Evolutionary conservation across 345 rosid species (phyloP).

Genomic region (Acer campestre): DNA sequence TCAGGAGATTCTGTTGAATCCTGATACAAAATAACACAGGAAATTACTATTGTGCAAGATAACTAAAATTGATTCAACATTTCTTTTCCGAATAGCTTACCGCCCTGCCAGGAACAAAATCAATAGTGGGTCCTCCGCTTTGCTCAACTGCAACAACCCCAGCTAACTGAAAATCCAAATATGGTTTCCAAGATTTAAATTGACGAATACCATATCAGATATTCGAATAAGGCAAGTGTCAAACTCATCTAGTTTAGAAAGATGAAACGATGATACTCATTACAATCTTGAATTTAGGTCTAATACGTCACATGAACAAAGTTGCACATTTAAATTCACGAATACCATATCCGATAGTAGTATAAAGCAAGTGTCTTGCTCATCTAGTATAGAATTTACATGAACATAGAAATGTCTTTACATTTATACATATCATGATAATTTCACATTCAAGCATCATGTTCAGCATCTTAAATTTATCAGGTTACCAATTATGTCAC

Average conservation of each 20-base stretch:
- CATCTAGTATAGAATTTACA: too few species aligned
- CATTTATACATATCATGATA: neutral
- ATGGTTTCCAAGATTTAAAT: neutral
- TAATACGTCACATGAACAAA: too few species aligned
- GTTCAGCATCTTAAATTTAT: too few species aligned
- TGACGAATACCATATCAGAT: neutral
- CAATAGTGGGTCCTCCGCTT: conserved; percentile 75
- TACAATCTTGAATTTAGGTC: neutral
- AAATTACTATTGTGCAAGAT: neutral
- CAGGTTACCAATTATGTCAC: neutral
- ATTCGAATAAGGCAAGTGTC: neutral
- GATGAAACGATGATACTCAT: neutral
- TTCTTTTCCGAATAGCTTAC: conserved; percentile 30
- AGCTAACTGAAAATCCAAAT: conserved; percentile 57
- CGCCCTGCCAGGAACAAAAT: conserved; percentile 78
- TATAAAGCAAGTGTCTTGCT: too few species aligned
- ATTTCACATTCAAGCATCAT: neutral
- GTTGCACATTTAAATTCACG: too few species aligned
- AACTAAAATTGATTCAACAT: too few species aligned
- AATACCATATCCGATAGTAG: too few species aligned
- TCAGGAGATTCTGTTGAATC: conserved; percentile 57
- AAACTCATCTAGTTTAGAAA: neutral
- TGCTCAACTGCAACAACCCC: conserved; percentile 88
- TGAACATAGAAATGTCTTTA: neutral
- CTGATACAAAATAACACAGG: conserved; percentile 29